Conservation (phyloP, 2,329 filamentous ascomycete species). For the Sclerotinia nivalis region DNA sequence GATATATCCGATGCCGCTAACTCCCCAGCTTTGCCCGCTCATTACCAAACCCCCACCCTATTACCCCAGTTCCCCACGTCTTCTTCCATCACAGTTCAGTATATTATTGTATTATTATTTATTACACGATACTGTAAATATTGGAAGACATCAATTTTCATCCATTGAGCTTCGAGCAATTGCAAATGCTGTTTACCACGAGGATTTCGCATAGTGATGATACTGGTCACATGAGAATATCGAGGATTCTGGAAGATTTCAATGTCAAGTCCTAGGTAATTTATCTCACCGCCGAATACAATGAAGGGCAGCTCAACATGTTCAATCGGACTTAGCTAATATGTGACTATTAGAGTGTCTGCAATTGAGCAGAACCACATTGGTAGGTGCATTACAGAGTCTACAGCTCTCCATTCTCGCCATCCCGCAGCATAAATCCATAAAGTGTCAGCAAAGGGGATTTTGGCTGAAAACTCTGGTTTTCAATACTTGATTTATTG, state of each 20-base stretch:
- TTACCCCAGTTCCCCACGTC: conserved; percentile 17
- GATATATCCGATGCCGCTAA: too few relatives aligned
- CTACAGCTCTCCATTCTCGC: neutral
- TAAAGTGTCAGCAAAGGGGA: neutral
- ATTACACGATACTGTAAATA: neutral
- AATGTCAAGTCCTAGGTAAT: conserved; percentile 22
- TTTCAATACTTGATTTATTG: neutral
- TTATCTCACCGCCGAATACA: neutral
- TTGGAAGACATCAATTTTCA: neutral
- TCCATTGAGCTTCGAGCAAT: neutral
- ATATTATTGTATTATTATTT: neutral
- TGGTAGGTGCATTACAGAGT: conserved; percentile 15
- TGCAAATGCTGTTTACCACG: conserved; percentile 8
- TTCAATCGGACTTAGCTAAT: neutral
- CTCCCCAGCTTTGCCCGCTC: too few relatives aligned
- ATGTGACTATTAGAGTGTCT: conserved; percentile 8
- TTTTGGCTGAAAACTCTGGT: neutral
- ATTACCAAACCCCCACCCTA: neutral
- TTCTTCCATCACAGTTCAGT: neutral
- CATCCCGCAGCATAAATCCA: neutral
- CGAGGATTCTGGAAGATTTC: neutral
- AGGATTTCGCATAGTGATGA: conserved; percentile 11
- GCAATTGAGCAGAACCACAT: conserved; percentile 18
- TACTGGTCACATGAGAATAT: conserved; percentile 13
- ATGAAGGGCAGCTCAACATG: neutral